Base-by-base conservation (phyloP, 371 early-diverging fungal genomes). In the Zychaea mexicana region DNA sequence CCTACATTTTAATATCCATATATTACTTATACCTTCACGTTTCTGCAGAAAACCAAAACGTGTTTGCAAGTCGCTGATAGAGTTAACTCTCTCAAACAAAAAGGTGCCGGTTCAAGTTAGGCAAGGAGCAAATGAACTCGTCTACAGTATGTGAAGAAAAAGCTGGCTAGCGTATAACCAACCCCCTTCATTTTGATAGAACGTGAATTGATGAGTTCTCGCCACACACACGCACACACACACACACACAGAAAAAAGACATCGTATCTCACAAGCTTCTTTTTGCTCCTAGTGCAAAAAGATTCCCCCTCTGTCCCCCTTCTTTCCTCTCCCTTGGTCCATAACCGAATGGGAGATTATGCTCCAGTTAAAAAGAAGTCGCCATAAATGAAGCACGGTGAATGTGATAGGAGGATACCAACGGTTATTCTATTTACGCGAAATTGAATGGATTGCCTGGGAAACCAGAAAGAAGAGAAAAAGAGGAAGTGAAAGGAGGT, bases 71-170 rank as follows among this genome's bases (percentile, higher is more conserved):
- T 33, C 12, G 5, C 17, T 45, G n/a, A 10, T 45, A 45, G 45
- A 4, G 12, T 12, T 17, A 6, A 17, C 7, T n/a, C 5, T 10
- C n/a, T 45, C 4, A 19, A 1, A 49, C 22, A 49, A 22, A 49
- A n/a, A n/a, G n/a, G n/a, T n/a, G n/a, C n/a, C n/a, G n/a, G n/a
- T n/a, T 49, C 22, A 8, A 12, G 10, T 24, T 8, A 45, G 17
- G 45, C 45, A 22, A 49, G 49, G 49, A 49, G 49, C 49, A 49
- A 49, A 49, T 49, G 21, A 22, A 49, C 49, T 49, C 24, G 49
- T n/a, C n/a, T n/a, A n/a, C n/a, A n/a, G n/a, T n/a, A n/a, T n/a
- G n/a, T n/a, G n/a, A n/a, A n/a, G n/a, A n/a, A n/a, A n/a, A n/a
- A n/a, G n/a, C n/a, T n/a, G n/a, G n/a, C n/a, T n/a, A n/a, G 42